A percentile compares a stretch with the other conserved stretches of the same genome.
Conservation (phyloP, 2,329 filamentous ascomycete genomes). For the Trichocomaceae sp. region DNA sequence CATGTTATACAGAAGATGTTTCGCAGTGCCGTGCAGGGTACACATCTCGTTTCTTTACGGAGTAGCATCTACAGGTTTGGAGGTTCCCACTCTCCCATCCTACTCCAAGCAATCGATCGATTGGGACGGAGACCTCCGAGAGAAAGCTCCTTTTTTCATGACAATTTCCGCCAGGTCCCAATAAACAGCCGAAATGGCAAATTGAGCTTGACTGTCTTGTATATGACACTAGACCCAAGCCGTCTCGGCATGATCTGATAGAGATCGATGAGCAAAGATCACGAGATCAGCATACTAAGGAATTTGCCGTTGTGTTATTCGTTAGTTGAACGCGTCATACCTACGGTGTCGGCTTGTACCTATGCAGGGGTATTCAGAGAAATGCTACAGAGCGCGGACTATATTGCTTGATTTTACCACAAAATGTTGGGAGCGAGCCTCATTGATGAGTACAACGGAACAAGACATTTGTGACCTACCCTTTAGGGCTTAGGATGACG, state of each 20-base stretch:
- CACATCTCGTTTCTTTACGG: neutral
- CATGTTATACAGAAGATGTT: neutral
- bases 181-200: no score
- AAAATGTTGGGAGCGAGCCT: neutral
- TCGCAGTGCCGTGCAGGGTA: neutral
- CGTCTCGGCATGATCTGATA: neutral
- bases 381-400: neutral
- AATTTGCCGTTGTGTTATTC: neutral
- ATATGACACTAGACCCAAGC: no score
- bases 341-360: neutral
- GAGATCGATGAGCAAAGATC: neutral
- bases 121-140: neutral
- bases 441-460: neutral
- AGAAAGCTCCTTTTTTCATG: neutral
- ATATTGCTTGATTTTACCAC: neutral
- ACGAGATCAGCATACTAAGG: neutral
- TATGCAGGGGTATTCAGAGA: neutral
- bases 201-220: neutral
- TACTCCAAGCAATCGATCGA: neutral
- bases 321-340: neutral
- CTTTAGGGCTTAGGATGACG: neutral
- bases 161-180: no score
- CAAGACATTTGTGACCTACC: neutral
- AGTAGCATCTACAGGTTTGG: neutral
- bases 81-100: neutral